phyloP scores from a whole-genome alignment of 23 red algal species.

The Gracilaria domingensis region DNA sequence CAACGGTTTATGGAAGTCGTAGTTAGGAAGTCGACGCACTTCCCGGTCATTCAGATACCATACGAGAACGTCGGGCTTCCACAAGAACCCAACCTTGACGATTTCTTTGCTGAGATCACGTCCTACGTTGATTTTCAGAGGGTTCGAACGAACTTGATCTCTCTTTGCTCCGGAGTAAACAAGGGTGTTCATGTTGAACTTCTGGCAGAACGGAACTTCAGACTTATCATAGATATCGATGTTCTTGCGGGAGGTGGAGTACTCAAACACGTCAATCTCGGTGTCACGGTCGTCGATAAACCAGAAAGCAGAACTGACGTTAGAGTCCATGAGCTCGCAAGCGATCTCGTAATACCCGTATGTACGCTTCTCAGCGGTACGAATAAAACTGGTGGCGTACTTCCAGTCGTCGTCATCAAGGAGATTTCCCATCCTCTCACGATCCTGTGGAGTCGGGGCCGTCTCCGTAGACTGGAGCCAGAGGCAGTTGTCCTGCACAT shows the following conservation, averaged over 20 bases:
- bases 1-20: constrained; percentile 38
- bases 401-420: neutral
- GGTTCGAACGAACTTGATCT: neutral
- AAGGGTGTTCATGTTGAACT: constrained; percentile 51
- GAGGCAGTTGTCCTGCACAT: neutral
- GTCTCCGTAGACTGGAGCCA: neutral
- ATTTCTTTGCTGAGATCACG: constrained; percentile 17
- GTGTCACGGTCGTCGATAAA: constrained; percentile 25
- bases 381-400: constrained; percentile 38
- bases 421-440: neutral
- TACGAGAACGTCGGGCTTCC: constrained; percentile 6
- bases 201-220: neutral
- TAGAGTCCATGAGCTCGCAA: constrained; percentile 42
- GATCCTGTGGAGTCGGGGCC: neutral
- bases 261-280: constrained; percentile 70
- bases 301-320: constrained; percentile 61
- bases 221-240: neutral
- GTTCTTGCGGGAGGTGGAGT: constrained; percentile 9
- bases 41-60: constrained; percentile 59
- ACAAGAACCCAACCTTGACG: constrained; percentile 41
- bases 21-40: constrained; percentile 11
- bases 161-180: neutral
- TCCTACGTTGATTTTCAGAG: neutral
- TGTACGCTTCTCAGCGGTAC: neutral
- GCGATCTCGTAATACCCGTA: constrained; percentile 57